phyloP scores from a whole-genome alignment of 331 rosid species.

The Quercus phellos region DNA sequence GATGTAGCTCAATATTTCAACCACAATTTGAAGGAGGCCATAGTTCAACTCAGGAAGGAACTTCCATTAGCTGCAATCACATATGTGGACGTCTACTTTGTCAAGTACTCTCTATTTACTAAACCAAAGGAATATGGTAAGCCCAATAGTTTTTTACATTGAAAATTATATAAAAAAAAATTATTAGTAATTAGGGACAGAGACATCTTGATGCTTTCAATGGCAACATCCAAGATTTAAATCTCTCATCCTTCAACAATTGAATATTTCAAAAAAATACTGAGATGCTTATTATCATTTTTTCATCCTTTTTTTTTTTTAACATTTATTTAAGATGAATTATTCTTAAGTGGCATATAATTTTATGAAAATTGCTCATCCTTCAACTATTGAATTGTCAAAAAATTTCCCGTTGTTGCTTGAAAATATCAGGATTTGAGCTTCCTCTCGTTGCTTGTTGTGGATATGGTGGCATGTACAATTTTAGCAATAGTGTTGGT shows the following conservation, averaged over 20 bases:
- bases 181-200: no score
- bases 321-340: no score
- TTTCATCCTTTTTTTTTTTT: no score
- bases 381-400: no score
- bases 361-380: no score
- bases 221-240: no score
- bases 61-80: slow-evolving; percentile 47
- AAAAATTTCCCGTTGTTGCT: neutral
- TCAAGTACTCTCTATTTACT: slow-evolving; percentile 32
- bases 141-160: neutral
- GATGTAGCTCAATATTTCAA: slow-evolving; percentile 44
- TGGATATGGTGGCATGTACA: slow-evolving; percentile 54
- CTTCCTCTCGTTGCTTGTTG: slow-evolving; percentile 44
- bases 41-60: slow-evolving; percentile 29
- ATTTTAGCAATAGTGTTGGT: neutral
- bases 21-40: slow-evolving; percentile 30
- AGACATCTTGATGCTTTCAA: no score
- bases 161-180: neutral
- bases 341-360: no score
- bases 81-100: slow-evolving; percentile 45
- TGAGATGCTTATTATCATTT: no score
- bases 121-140: slow-evolving; percentile 41
- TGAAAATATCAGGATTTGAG: slow-evolving; percentile 42
- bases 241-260: no score
- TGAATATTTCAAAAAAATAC: no score